Conservation (phyloP, 202 grass and related monocot species). For the Bolboschoenoplectus hybrid region DNA sequence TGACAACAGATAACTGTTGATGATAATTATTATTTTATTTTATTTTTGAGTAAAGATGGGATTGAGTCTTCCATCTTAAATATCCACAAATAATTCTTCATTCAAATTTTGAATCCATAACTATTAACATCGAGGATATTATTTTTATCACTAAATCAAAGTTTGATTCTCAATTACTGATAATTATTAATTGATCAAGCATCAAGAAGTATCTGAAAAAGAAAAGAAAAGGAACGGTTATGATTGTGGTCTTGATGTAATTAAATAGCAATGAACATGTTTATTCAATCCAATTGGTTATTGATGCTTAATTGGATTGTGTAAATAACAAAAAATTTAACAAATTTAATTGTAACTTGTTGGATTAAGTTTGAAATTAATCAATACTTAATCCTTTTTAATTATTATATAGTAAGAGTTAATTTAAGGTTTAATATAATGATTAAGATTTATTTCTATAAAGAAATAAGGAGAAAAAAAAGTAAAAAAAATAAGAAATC, state of each 20-base stretch:
- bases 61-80: not conserved
- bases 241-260: not conserved
- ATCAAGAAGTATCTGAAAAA: not conserved
- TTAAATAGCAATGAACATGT: not conserved
- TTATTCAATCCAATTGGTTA: not conserved
- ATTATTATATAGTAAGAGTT: not conserved
- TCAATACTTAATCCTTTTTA: not conserved
- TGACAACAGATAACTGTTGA: not conserved
- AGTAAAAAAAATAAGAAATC: not conserved
- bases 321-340: too few relatives aligned
- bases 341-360: not conserved
- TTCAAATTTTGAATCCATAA: not conserved
- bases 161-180: not conserved
- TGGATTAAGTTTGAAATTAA: constrained; percentile 3
- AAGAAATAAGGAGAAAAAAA: not conserved
- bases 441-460: not conserved
- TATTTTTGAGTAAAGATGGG: too few relatives aligned
- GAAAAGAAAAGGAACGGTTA: not conserved
- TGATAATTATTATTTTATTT: not conserved
- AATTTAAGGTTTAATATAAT: not conserved
- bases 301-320: too few relatives aligned
- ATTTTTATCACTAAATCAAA: not conserved
- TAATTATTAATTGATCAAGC: not conserved
- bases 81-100: not conserved
- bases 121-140: not conserved